Conservation (phyloP, 371 early-diverging fungal species). For the Paraphysoderma sedebokerense region DNA sequence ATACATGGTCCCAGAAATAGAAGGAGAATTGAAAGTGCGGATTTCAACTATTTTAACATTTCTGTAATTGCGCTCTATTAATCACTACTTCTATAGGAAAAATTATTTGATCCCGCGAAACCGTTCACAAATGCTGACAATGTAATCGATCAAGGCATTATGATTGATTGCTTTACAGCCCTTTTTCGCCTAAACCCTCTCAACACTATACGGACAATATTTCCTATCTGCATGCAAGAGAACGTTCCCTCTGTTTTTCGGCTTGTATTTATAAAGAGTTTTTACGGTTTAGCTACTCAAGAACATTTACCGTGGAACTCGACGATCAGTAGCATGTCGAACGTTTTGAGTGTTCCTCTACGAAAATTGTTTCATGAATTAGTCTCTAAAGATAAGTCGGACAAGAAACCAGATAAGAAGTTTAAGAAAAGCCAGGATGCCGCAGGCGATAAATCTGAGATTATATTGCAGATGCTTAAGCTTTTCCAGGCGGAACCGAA, state of each 20-base stretch:
- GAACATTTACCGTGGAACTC: slow-evolving; percentile 62
- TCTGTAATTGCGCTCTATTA: slow-evolving; percentile 1
- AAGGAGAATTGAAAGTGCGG: slow-evolving; percentile 44
- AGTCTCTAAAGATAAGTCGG: too few species aligned
- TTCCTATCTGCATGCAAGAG: slow-evolving; percentile 46
- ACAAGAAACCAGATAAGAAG: slow-evolving; percentile 16
- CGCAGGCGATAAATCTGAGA: slow-evolving; percentile 42
- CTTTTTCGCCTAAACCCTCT: slow-evolving; percentile 55
- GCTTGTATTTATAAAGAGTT: slow-evolving; percentile 55
- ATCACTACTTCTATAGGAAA: slow-evolving; percentile 15
- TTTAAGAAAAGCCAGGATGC: slow-evolving; percentile 25
- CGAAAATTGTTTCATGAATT: slow-evolving; percentile 45
- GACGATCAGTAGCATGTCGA: slow-evolving; percentile 38
- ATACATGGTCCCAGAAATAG: slow-evolving; percentile 49
- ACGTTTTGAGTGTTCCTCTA: slow-evolving; percentile 44
- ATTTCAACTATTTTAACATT: neutral
- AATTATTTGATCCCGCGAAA: slow-evolving; percentile 39
- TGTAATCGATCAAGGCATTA: slow-evolving; percentile 36
- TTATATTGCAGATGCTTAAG: slow-evolving; percentile 52
- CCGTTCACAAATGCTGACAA: slow-evolving; percentile 34
- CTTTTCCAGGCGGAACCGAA: slow-evolving; percentile 54
- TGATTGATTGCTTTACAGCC: slow-evolving; percentile 56
- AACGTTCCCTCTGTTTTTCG: slow-evolving; percentile 50
- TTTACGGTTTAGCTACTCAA: slow-evolving; percentile 50
- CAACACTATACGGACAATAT: slow-evolving; percentile 39